phyloP scores from a whole-genome alignment of 768 basidiomycete species.

The Erythrobasidium yunnanense region DNA sequence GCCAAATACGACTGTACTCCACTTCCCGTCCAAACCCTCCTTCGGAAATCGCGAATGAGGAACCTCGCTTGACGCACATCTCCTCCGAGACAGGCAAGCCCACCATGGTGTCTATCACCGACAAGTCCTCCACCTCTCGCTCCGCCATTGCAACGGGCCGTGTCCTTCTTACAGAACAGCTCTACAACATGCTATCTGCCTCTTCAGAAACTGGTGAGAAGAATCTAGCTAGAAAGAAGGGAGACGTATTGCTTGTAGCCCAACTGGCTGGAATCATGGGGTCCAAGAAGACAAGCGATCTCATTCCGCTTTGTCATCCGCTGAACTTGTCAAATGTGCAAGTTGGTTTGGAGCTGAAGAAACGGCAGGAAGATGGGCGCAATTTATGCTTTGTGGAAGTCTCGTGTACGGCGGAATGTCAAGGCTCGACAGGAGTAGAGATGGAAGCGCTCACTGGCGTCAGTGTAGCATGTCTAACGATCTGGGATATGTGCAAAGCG shows the following conservation, averaged over 20 bases:
- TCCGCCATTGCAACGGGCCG: conserved; percentile 63
- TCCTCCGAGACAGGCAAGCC: conserved; percentile 55
- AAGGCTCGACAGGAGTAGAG: conserved; percentile 76
- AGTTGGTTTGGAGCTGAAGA: conserved; percentile 53
- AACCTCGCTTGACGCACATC: conserved; percentile 57
- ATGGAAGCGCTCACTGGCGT: conserved; percentile 90
- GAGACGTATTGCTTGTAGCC: conserved; percentile 40
- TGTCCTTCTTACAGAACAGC: conserved; percentile 54
- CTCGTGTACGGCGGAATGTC: conserved; percentile 58
- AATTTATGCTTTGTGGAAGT: conserved; percentile 35
- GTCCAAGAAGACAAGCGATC: conserved; percentile 65
- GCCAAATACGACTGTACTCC: no score
- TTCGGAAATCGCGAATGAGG: no score
- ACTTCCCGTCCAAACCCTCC: no score
- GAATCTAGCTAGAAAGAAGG: conserved; percentile 35
- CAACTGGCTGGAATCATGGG: conserved; percentile 82
- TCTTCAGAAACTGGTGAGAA: conserved; percentile 42
- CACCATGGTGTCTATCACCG: conserved; percentile 69
- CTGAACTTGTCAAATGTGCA: conserved; percentile 60
- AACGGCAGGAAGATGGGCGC: neutral
- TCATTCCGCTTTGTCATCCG: conserved; percentile 82
- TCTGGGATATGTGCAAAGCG: conserved; percentile 91
- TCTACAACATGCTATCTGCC: conserved; percentile 50
- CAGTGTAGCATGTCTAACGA: conserved; percentile 61
- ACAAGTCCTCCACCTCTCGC: conserved; percentile 55